A percentile compares a stretch with the other conserved stretches of the same genome.
Conservation (phyloP, 2,329 filamentous ascomycete species). For the Chalara sp. region DNA sequence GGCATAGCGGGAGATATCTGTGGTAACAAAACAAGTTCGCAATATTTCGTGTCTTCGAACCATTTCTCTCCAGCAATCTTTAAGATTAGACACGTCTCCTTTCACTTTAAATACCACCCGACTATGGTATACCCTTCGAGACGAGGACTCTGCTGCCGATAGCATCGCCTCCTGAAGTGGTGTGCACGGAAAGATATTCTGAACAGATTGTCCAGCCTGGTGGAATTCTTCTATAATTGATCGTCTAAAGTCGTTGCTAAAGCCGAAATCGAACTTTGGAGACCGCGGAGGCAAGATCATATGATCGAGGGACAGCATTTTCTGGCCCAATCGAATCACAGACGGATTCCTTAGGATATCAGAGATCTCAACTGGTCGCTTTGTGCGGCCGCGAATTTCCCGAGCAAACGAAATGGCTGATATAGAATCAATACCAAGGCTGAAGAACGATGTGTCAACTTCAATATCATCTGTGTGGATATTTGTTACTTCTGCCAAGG, state of each 20-base stretch:
- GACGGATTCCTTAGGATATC: conserved; percentile 62
- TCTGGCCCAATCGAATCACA: conserved; percentile 51
- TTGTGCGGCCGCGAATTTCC: conserved; percentile 40
- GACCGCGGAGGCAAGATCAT: background rate
- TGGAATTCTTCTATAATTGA: conserved; percentile 15
- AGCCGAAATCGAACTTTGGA: conserved; percentile 13
- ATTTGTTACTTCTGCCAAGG: conserved; percentile 45
- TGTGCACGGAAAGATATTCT: conserved; percentile 69
- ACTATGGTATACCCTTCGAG: conserved; percentile 61
- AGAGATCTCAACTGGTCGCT: conserved; percentile 55
- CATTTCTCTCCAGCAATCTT: conserved; percentile 55
- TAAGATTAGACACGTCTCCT: conserved; percentile 43
- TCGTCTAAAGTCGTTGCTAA: conserved; percentile 15
- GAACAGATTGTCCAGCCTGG: conserved; percentile 29
- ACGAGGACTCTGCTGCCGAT: conserved; percentile 41
- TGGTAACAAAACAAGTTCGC: conserved; percentile 67
- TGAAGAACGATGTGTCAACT: conserved; percentile 66
- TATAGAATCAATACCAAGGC: conserved; percentile 78
- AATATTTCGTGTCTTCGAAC: conserved; percentile 66
- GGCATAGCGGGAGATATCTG: conserved; percentile 50
- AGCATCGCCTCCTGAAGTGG: conserved; percentile 87
- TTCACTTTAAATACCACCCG: conserved; percentile 57
- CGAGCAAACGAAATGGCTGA: conserved; percentile 67
- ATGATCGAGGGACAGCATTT: conserved; percentile 10
- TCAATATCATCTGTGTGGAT: conserved; percentile 41